Evolutionary conservation across 768 basidiomycete species (phyloP).

Genomic region (Podaxis carcinomalis): DNA sequence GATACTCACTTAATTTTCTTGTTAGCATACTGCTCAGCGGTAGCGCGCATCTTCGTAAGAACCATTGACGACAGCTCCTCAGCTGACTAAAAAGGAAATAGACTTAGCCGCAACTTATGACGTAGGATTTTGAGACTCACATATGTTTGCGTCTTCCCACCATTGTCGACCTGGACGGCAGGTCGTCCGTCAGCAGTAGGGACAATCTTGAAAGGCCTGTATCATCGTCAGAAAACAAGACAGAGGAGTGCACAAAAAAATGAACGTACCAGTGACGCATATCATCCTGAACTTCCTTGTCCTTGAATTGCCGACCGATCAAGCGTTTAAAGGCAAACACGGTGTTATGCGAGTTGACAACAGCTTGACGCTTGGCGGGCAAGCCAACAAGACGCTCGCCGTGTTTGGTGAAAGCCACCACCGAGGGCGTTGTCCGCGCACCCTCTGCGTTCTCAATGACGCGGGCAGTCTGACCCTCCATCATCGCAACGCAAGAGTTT

Average conservation of each 20-base stretch:
- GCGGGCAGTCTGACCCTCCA: constrained; percentile 93
- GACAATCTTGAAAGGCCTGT: constrained; percentile 80
- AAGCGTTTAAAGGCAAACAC: constrained; percentile 93
- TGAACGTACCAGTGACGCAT: constrained; percentile 69
- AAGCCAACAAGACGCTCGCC: constrained; percentile 95
- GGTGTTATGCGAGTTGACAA: constrained; percentile 93
- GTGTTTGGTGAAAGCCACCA: constrained; percentile 98
- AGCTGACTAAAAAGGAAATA: constrained; percentile 51
- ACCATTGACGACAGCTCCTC: constrained; percentile 90
- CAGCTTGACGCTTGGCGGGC: constrained; percentile 95
- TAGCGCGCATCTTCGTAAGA: constrained; percentile 90
- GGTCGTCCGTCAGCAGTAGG: constrained; percentile 70
- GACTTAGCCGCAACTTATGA: constrained; percentile 3
- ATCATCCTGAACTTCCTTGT: constrained; percentile 92
- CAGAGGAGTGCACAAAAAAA: background rate
- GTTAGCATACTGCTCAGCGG: constrained; percentile 89
- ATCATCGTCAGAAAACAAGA: background rate
- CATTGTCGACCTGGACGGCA: constrained; percentile 80
- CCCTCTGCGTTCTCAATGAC: constrained; percentile 99
- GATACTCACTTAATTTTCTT: constrained; percentile 87
- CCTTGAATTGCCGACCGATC: constrained; percentile 90
- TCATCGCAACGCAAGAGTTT: constrained; percentile 88
- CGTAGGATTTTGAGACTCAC: constrained; percentile 38
- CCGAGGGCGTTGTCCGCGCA: constrained; percentile 95
- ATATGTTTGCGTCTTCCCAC: constrained; percentile 75